These are phyloP conservation scores for Cladophialophora yegresii DNA, from an alignment of 2,329 filamentous ascomycete genomes.

Conservation along the genomic window DNA sequence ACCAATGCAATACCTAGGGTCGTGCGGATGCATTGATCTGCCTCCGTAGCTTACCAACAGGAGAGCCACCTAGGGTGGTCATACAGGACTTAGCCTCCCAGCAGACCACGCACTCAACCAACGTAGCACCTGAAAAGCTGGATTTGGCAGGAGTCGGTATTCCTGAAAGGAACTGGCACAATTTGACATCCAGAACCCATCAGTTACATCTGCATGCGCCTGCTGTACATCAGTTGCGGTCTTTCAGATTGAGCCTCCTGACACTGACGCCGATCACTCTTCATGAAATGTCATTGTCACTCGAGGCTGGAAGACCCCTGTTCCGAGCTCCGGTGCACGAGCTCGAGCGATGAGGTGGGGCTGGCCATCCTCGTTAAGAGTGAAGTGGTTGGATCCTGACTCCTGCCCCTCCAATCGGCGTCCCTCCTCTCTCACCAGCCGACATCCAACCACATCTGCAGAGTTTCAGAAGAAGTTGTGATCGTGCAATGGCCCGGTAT, in stretches of 20 bases:
- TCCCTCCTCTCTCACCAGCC: background rate
- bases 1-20: slow-evolving; percentile 1
- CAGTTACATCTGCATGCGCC: slow-evolving; percentile 13
- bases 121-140: background rate
- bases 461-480: no score
- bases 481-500: background rate
- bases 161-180: slow-evolving; percentile 13
- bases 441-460: background rate
- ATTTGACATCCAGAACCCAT: slow-evolving; percentile 13
- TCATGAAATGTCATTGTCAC: background rate
- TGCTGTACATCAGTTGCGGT: background rate
- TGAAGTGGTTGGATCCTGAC: background rate
- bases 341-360: background rate
- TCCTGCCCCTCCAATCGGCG: background rate
- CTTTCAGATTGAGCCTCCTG: slow-evolving; percentile 7
- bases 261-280: background rate
- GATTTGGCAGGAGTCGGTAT: slow-evolving; percentile 7
- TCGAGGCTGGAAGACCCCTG: slow-evolving; percentile 8
- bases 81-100: background rate
- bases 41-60: background rate
- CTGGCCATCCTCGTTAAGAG: background rate
- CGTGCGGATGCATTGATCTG: slow-evolving; percentile 8
- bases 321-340: slow-evolving; percentile 21
- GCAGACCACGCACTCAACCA: background rate
- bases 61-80: background rate